Percentiles rank a stretch among this genome's conserved stretches.
These are phyloP conservation scores for Taphrina pruni DNA, from an alignment of 1,139 yeast genomes.

Conservation along the genomic window DNA sequence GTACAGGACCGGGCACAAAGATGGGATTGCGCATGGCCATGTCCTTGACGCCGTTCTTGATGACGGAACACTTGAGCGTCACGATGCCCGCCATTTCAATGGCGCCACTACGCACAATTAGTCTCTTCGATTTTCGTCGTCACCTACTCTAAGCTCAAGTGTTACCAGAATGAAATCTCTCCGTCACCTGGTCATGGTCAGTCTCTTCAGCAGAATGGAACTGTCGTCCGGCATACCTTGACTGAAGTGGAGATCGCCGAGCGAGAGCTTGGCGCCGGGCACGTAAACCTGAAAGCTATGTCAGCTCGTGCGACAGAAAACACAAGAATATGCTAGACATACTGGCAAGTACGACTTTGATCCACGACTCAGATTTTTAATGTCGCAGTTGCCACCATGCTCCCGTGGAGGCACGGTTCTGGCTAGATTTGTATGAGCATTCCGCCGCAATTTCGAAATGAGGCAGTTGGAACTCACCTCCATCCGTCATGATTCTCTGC, in stretches of 20 bases:
- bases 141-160: background rate
- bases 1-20: conserved; percentile 60
- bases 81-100: conserved; percentile 61
- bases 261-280: conserved; percentile 57
- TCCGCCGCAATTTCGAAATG: background rate
- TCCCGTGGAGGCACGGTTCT: conserved; percentile 61
- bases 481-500: conserved; percentile 53
- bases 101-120: conserved; percentile 56
- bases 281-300: conserved; percentile 51
- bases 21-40: conserved; percentile 57
- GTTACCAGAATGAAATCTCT: conserved; percentile 52
- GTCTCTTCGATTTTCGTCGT: background rate
- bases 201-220: background rate
- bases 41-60: conserved; percentile 56
- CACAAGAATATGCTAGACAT: background rate
- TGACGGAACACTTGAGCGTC: conserved; percentile 55
- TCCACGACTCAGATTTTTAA: conserved; percentile 59
- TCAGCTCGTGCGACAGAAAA: background rate
- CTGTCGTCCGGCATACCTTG: conserved; percentile 50
- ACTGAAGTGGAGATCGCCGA: conserved; percentile 60
- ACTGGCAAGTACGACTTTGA: conserved; percentile 59
- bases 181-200: conserved; percentile 53
- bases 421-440: conserved; percentile 45
- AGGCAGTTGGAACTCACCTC: conserved; percentile 48
- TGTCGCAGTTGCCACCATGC: conserved; percentile 62